A percentile compares a stretch with the other conserved stretches of the same genome.
phyloP scores from a whole-genome alignment of 163 green algal species.

The Chlorella variabilis region DNA sequence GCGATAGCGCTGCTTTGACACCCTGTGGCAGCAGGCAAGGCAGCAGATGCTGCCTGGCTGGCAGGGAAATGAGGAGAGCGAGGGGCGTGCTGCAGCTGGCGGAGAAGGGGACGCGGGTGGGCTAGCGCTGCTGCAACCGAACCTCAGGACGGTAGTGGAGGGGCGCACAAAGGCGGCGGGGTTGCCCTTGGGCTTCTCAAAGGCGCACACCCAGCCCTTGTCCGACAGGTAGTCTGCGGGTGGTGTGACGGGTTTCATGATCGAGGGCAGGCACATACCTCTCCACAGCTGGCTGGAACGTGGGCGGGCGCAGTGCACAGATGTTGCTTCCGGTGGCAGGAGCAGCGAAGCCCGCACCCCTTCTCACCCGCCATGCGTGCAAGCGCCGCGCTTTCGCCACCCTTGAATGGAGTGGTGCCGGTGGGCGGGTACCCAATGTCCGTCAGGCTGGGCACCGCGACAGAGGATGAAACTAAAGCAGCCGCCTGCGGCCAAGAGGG shows the following conservation, averaged over 20 bases:
- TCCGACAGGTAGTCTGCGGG: slow-evolving; percentile 58
- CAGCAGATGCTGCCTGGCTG: no score
- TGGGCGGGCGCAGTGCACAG: no score
- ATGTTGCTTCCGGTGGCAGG: no score
- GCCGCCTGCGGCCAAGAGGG: slow-evolving; percentile 27
- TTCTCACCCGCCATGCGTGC: slow-evolving; percentile 55
- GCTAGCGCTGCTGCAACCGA: not conserved
- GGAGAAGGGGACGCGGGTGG: not conserved
- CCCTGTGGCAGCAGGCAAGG: no score
- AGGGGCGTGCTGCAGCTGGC: not conserved
- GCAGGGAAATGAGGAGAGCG: not conserved
- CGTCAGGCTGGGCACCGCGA: slow-evolving; percentile 70
- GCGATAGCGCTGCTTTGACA: no score
- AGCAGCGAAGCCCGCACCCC: no score
- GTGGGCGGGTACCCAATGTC: slow-evolving; percentile 76
- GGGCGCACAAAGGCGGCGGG: slow-evolving; percentile 73
- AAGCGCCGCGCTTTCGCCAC: slow-evolving; percentile 84
- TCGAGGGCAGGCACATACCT: no score
- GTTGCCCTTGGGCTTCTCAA: slow-evolving; percentile 84
- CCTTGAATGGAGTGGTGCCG: slow-evolving; percentile 73
- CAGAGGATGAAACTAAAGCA: slow-evolving; percentile 15
- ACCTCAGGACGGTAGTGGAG: slow-evolving; percentile 89
- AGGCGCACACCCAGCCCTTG: slow-evolving; percentile 71
- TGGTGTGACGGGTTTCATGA: no score
- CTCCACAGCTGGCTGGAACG: no score